Evolutionary conservation across 2,329 filamentous ascomycete genomes (phyloP).

Genomic region (Colletotrichum sp.): DNA sequence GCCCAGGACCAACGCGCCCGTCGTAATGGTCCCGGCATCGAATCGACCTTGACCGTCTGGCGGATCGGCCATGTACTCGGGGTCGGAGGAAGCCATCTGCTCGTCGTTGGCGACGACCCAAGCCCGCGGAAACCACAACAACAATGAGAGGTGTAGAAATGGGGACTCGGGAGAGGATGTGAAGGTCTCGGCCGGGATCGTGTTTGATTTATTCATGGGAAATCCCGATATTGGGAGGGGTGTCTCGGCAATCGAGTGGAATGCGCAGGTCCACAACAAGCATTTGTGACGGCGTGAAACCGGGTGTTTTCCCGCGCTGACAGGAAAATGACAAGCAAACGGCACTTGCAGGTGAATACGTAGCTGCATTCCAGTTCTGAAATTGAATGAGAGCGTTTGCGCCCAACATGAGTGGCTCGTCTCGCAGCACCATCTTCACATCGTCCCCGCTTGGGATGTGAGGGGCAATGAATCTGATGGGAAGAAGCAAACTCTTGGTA

Average conservation of each 20-base stretch:
- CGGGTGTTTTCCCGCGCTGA: neutral
- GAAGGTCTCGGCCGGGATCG: neutral
- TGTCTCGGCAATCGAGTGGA: neutral
- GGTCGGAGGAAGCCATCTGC: neutral
- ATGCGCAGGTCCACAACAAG: neutral
- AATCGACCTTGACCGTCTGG: slow-evolving; percentile 5
- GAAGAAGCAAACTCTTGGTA: slow-evolving; percentile 1
- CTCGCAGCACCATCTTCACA: neutral
- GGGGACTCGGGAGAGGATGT: neutral
- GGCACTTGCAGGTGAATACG: neutral
- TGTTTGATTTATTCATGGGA: neutral
- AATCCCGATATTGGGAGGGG: neutral
- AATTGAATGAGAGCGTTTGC: neutral
- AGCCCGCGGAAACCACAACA: neutral
- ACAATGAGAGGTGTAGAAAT: neutral
- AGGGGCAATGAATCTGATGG: neutral
- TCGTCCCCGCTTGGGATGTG: neutral
- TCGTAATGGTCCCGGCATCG: neutral
- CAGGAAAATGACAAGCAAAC: neutral
- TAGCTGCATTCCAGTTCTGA: neutral
- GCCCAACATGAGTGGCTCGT: neutral
- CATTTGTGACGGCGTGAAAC: neutral
- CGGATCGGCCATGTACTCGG: slow-evolving; percentile 13
- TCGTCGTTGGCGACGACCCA: neutral
- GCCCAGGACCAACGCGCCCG: neutral